phyloP scores from a whole-genome alignment of 805 yeast genomes.

The Schwanniomyces pseudopolymorphus region DNA sequence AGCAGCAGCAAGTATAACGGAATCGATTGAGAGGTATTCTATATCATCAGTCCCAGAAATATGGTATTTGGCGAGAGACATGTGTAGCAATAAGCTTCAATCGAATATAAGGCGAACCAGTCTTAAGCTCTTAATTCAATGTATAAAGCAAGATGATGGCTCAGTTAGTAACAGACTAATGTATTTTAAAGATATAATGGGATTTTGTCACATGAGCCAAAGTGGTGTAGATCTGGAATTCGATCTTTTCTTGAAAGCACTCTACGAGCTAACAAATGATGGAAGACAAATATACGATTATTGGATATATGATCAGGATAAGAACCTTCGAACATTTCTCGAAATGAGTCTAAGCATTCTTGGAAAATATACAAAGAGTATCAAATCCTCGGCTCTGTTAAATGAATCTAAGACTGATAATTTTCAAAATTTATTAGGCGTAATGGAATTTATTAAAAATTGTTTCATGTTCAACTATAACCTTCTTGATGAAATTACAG shows the following conservation, averaged over 20 bases:
- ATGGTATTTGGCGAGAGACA: slow-evolving; percentile 67
- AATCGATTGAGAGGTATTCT: slow-evolving; percentile 50
- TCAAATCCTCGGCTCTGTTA: slow-evolving; percentile 3
- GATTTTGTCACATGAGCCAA: slow-evolving; percentile 36
- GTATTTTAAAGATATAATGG: slow-evolving; percentile 60
- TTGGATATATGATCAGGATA: slow-evolving; percentile 40
- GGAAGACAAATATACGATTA: slow-evolving; percentile 56
- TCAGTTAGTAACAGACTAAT: slow-evolving; percentile 49
- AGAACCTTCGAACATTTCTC: slow-evolving; percentile 19
- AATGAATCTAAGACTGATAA: slow-evolving; percentile 8
- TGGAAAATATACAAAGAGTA: slow-evolving; percentile 9
- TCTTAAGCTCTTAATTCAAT: slow-evolving; percentile 50
- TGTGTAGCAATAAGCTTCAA: slow-evolving; percentile 44
- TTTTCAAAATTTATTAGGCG: slow-evolving; percentile 12
- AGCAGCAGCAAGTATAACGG: slow-evolving; percentile 52
- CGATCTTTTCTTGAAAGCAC: slow-evolving; percentile 47
- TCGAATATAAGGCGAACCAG: slow-evolving; percentile 42
- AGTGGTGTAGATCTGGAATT: slow-evolving; percentile 48
- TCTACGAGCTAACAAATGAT: slow-evolving; percentile 48
- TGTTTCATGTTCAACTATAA: slow-evolving; percentile 50
- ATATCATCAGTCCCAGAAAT: slow-evolving; percentile 66
- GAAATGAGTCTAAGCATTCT: slow-evolving; percentile 10
- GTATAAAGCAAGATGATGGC: slow-evolving; percentile 54
- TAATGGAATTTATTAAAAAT: slow-evolving; percentile 38
- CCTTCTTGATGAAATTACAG: slow-evolving; percentile 39